These are phyloP conservation scores for Acanthamoeba quina DNA, from an alignment of 208 protist genomes.

Conservation along the genomic window DNA sequence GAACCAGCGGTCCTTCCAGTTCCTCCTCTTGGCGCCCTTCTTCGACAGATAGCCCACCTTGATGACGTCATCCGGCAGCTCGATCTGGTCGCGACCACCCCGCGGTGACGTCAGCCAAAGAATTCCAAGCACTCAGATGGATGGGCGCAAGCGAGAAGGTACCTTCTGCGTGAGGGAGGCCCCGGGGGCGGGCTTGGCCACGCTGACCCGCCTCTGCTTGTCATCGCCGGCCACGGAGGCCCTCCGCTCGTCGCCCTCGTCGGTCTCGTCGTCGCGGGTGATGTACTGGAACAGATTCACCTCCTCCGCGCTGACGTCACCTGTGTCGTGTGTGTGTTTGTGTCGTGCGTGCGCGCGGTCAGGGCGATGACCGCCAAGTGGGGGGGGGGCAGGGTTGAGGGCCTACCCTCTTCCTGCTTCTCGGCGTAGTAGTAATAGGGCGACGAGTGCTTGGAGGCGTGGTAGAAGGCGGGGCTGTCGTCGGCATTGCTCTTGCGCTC, in stretches of 20 bases:
- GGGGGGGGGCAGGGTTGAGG: neutral
- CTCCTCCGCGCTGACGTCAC: neutral
- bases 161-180: constrained; percentile 43
- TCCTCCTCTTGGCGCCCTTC: constrained; percentile 35
- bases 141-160: neutral
- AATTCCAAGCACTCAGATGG: neutral
- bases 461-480: constrained; percentile 18
- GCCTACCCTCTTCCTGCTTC: constrained; percentile 11
- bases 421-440: constrained; percentile 44
- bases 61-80: constrained; percentile 35
- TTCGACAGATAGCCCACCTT: constrained; percentile 53
- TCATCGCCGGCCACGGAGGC: neutral
- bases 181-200: neutral
- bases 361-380: neutral
- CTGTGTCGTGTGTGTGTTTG: neutral
- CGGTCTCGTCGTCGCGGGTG: constrained; percentile 2
- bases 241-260: neutral
- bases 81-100: neutral
- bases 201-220: constrained; percentile 50
- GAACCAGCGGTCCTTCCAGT: constrained; percentile 69
- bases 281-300: constrained; percentile 52
- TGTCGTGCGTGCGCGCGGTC: neutral
- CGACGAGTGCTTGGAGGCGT: constrained; percentile 8
- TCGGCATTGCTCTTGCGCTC: constrained; percentile 23
- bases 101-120: too few species aligned